Evolutionary conservation across 805 yeast genomes (phyloP), one percentile per base, ranked within the genome.

Genomic region (Kuraishia hungarica): DNA sequence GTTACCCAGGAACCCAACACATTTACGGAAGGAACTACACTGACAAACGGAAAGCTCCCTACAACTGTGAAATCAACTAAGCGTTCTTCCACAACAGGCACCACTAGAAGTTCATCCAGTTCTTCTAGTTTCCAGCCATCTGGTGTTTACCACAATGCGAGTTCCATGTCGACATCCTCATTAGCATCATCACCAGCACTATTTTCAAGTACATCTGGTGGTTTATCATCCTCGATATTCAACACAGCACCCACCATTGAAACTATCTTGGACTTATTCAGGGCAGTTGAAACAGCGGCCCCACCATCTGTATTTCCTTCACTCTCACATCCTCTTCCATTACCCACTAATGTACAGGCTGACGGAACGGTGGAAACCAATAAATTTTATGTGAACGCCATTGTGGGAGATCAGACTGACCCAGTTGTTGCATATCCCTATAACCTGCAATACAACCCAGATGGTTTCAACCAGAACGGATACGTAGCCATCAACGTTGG

Each of bases 401-500:
- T 84, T 59, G 71, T 87, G 24, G 85, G 73, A 21, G 69, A 68
- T 53, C 89, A 83, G 67, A 70, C 74, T 24, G 72, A 75, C 53
- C 77, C 82, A 53, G 79, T 78, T 2, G 87, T 79, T 71, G 75
- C 86, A 10, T 83, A 81, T 61, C 96, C 96, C 21, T 88, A 86
- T 64, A 75, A 80, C 2, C 66, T 84, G 52, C 35, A 28, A 28
- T 28, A 28, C 35, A 28, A 28, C 35, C 11, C 35, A 6, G 10
- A 28, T 6, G 84, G 79, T 75, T 74, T 76, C 55, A 69, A 68
- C 6, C 68, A 67, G 15, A 54, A 62, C 46, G 66, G 64, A 54
- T 77, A 73, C 62, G 76, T 11, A 28, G 6, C 35, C 11, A 28
- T 28, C 6, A 28, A 28, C 11, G 35, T 28, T 28, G 35, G 35